Evolutionary conservation across 179 eudicot genomes (phyloP).

Genomic region (Silene coronaria): DNA sequence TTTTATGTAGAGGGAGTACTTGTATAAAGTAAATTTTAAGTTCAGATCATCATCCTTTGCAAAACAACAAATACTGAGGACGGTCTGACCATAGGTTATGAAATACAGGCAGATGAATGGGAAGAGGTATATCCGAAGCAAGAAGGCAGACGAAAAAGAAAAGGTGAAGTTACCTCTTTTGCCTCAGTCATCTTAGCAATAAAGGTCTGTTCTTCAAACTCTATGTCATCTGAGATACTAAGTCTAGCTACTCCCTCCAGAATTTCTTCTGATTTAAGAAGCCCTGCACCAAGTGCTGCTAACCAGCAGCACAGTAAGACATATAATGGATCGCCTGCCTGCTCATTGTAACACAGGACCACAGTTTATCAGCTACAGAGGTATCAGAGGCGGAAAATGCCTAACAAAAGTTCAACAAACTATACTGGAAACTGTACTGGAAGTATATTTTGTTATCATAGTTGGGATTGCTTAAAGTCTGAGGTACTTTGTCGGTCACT

Average conservation of each 20-base stretch:
- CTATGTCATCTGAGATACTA: slow-evolving; percentile 67
- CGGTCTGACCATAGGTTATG: background rate
- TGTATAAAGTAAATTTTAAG: no score
- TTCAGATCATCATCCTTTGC: no score
- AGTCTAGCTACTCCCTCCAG: slow-evolving; percentile 87
- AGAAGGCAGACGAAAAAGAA: background rate
- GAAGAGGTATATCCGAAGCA: background rate
- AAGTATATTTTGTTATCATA: background rate
- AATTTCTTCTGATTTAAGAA: slow-evolving; percentile 92
- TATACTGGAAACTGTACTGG: no score
- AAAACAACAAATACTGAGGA: background rate
- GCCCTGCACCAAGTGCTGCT: slow-evolving; percentile 92
- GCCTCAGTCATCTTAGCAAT: slow-evolving; percentile 77
- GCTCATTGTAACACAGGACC: slow-evolving; percentile 11
- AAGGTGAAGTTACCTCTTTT: slow-evolving; percentile 53
- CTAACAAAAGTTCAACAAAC: background rate
- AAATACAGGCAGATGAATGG: background rate
- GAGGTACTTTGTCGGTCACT: background rate
- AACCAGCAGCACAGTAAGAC: slow-evolving; percentile 87
- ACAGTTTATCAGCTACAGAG: background rate
- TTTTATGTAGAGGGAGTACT: no score
- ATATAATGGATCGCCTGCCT: slow-evolving; percentile 74
- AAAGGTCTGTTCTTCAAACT: slow-evolving; percentile 87
- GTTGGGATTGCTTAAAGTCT: background rate
- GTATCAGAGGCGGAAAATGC: background rate